Conservation (phyloP, 805 yeast genomes). For the Saturnispora dispora region DNA sequence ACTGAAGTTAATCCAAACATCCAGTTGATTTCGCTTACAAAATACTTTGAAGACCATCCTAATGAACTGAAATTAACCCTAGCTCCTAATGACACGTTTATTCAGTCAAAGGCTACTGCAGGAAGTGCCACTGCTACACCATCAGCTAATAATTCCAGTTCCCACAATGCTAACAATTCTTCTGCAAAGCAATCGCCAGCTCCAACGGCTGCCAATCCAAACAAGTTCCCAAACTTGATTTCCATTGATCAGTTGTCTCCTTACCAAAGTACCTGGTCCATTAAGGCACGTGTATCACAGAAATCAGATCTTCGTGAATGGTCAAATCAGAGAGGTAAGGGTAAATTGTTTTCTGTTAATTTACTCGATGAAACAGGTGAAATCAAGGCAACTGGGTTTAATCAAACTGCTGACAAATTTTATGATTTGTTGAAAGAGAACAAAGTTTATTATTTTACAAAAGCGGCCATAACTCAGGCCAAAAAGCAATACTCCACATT, state of each 20-base stretch:
- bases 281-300: slow-evolving; percentile 83
- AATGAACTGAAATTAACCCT: slow-evolving; percentile 18
- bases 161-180: neutral
- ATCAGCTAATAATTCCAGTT: neutral
- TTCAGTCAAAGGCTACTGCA: neutral
- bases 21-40: slow-evolving; percentile 33
- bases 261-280: slow-evolving; percentile 83
- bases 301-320: slow-evolving; percentile 84
- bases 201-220: slow-evolving; percentile 8
- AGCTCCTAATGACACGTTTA: neutral
- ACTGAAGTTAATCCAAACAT: slow-evolving; percentile 20
- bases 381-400: slow-evolving; percentile 91
- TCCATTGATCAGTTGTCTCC: slow-evolving; percentile 88
- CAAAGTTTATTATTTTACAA: slow-evolving; percentile 74
- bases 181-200: neutral
- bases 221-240: slow-evolving; percentile 35
- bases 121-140: neutral
- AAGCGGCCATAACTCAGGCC: slow-evolving; percentile 72
- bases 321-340: slow-evolving; percentile 81
- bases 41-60: slow-evolving; percentile 51
- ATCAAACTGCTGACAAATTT: slow-evolving; percentile 73
- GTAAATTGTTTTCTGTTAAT: slow-evolving; percentile 81
- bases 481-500: slow-evolving; percentile 80
- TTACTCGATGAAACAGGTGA: slow-evolving; percentile 92
- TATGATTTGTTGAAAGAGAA: slow-evolving; percentile 78